A percentile compares a stretch with the other conserved stretches of the same genome.
Evolutionary conservation across 2,329 filamentous ascomycete species (phyloP).

Genomic region (Eurotiales sp.): DNA sequence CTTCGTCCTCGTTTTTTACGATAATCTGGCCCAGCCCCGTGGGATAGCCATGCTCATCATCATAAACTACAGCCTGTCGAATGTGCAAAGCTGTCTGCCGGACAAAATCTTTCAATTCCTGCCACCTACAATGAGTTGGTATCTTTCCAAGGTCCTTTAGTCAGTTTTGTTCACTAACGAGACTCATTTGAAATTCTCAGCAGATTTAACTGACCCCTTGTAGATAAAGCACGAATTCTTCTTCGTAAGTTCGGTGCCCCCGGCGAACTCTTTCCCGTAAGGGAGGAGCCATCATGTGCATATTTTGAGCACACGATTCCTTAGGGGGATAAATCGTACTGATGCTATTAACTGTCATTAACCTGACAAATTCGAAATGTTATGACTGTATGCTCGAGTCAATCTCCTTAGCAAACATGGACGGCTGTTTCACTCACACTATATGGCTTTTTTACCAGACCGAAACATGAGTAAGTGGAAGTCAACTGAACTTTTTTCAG

Average conservation of each 20-base stretch:
- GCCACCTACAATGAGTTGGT: constrained; percentile 42
- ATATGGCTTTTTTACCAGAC: too few relatives aligned
- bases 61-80: constrained; percentile 43
- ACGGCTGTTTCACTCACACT: too few relatives aligned
- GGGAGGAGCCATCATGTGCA: constrained; percentile 28
- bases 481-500: not conserved
- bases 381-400: too few relatives aligned
- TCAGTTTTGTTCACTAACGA: too few relatives aligned
- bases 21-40: constrained; percentile 44
- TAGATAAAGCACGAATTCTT: constrained; percentile 44
- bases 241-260: constrained; percentile 32
- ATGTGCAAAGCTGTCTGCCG: constrained; percentile 43
- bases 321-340: too few relatives aligned
- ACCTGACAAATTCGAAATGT: too few relatives aligned
- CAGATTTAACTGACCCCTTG: constrained; percentile 42
- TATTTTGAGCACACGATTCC: not conserved
- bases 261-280: constrained; percentile 31
- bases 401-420: too few relatives aligned
- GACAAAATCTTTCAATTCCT: constrained; percentile 43
- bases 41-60: constrained; percentile 40
- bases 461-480: not conserved
- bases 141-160: constrained; percentile 26
- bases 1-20: constrained; percentile 43
- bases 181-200: too few relatives aligned
- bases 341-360: too few relatives aligned